Percentiles rank a stretch among this genome's conserved stretches.
Evolutionary conservation across 495 filamentous ascomycete genomes (phyloP).

Genomic region (Hypoxylon lienhwacheense): DNA sequence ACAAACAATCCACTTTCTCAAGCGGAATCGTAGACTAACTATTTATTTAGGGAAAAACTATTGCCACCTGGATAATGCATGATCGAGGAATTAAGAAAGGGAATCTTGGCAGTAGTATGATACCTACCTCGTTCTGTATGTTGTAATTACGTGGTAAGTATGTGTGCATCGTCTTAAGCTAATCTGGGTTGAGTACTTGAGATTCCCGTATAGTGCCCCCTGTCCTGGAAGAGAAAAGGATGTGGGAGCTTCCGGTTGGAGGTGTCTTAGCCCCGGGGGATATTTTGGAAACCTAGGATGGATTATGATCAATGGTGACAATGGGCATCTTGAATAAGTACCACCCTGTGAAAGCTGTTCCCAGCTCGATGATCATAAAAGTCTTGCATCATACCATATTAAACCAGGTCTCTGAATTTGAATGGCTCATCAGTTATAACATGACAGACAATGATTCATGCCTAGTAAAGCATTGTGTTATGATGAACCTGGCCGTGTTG

Average conservation of each 20-base stretch:
- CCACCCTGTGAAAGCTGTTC: too few species aligned
- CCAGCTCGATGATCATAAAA: too few species aligned
- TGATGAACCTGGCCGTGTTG: not conserved
- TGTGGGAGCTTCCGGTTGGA: not conserved
- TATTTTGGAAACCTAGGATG: too few species aligned
- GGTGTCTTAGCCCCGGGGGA: not conserved
- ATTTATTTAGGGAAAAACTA: slow-evolving; percentile 1
- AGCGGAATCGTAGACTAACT: slow-evolving; percentile 17
- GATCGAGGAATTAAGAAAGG: slow-evolving; percentile 27
- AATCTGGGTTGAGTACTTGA: not conserved
- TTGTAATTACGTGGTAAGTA: too few species aligned
- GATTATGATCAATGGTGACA: slow-evolving; percentile 5
- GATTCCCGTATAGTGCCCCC: slow-evolving; percentile 9
- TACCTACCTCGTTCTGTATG: too few species aligned
- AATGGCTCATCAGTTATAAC: too few species aligned
- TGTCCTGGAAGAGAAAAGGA: slow-evolving; percentile 4
- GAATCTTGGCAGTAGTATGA: slow-evolving; percentile 14
- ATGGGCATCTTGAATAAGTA: not conserved
- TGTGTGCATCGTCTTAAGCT: not conserved
- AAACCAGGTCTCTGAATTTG: too few species aligned
- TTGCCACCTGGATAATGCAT: slow-evolving; percentile 14
- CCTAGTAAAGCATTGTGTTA: too few species aligned
- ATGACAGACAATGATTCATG: too few species aligned
- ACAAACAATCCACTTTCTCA: slow-evolving; percentile 1
- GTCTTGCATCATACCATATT: too few species aligned